Conservation (phyloP, 1,284 basidiomycete genomes). For the Golubevia pallescens region DNA sequence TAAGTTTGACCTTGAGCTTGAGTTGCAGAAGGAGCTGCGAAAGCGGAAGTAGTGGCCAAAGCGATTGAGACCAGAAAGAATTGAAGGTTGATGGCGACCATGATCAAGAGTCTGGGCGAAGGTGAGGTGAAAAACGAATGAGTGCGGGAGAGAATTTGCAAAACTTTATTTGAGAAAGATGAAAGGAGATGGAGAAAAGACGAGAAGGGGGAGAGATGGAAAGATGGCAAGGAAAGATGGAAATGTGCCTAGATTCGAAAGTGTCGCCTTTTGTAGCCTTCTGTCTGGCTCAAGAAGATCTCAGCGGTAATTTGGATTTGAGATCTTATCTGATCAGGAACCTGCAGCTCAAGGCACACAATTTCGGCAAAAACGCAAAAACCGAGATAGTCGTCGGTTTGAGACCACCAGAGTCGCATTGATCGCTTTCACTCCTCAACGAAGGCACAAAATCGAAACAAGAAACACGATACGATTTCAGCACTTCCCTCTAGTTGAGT, state of each 20-base stretch:
- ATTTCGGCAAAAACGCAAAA: too few species aligned
- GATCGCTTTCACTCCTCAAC: too few species aligned
- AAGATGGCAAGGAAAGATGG: background rate
- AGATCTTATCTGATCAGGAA: too few species aligned
- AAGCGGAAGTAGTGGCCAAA: background rate
- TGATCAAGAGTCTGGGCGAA: background rate
- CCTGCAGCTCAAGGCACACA: too few species aligned
- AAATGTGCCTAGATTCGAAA: background rate
- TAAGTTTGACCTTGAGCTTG: background rate
- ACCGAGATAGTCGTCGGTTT: too few species aligned
- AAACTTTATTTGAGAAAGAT: background rate
- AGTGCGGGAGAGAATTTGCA: background rate
- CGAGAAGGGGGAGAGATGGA: background rate
- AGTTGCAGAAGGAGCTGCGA: background rate
- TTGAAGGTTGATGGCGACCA: background rate
- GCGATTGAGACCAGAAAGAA: background rate
- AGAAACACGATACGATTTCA: too few species aligned
- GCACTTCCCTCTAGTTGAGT: too few species aligned
- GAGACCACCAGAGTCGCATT: too few species aligned
- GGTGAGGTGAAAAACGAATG: constrained; percentile 5
- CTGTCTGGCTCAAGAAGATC: too few species aligned
- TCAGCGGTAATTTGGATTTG: too few species aligned
- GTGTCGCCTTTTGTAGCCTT: too few species aligned
- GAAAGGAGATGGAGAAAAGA: background rate
- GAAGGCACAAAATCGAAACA: too few species aligned